phyloP scores from a whole-genome alignment of 2,329 filamentous ascomycete genomes.

The Mariannaea sp. region DNA sequence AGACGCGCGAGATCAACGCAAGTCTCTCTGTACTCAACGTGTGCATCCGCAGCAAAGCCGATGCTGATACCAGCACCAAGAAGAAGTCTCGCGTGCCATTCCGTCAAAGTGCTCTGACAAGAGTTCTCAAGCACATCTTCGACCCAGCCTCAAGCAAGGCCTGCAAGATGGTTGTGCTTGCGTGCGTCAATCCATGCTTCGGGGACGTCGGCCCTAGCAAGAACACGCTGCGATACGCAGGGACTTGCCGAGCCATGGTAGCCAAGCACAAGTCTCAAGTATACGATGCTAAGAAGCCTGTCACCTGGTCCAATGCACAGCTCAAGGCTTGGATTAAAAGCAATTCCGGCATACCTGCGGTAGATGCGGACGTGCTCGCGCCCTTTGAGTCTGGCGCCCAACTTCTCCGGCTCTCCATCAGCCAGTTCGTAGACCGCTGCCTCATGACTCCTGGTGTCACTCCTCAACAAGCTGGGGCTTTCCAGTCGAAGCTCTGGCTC shows the following conservation, averaged over 20 bases:
- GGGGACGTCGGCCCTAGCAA: slow-evolving; percentile 50
- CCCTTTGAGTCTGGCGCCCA: slow-evolving; percentile 49
- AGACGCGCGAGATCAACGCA: slow-evolving; percentile 53
- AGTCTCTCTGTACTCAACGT: slow-evolving; percentile 57
- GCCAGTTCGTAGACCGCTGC: slow-evolving; percentile 49
- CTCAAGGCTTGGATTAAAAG: slow-evolving; percentile 47
- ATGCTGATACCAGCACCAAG: slow-evolving; percentile 39
- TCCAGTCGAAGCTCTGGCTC: slow-evolving; percentile 50
- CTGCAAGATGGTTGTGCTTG: slow-evolving; percentile 52
- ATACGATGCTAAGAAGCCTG: slow-evolving; percentile 39
- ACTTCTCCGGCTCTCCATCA: slow-evolving; percentile 46
- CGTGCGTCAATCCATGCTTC: slow-evolving; percentile 54
- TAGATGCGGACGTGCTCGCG: slow-evolving; percentile 44
- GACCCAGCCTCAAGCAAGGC: slow-evolving; percentile 46
- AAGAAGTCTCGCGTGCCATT: slow-evolving; percentile 51
- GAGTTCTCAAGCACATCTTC: slow-evolving; percentile 55
- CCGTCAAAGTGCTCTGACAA: slow-evolving; percentile 52
- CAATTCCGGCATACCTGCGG: slow-evolving; percentile 47
- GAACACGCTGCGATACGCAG: slow-evolving; percentile 55
- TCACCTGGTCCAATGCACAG: slow-evolving; percentile 47
- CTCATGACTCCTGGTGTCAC: slow-evolving; percentile 44
- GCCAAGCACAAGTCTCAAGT: slow-evolving; percentile 35
- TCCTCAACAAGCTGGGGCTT: slow-evolving; percentile 47
- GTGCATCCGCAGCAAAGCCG: slow-evolving; percentile 53
- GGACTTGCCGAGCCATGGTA: slow-evolving; percentile 49